These are phyloP conservation scores for Penicillium turbatum DNA, from an alignment of 495 filamentous ascomycete species.

Conservation along the genomic window DNA sequence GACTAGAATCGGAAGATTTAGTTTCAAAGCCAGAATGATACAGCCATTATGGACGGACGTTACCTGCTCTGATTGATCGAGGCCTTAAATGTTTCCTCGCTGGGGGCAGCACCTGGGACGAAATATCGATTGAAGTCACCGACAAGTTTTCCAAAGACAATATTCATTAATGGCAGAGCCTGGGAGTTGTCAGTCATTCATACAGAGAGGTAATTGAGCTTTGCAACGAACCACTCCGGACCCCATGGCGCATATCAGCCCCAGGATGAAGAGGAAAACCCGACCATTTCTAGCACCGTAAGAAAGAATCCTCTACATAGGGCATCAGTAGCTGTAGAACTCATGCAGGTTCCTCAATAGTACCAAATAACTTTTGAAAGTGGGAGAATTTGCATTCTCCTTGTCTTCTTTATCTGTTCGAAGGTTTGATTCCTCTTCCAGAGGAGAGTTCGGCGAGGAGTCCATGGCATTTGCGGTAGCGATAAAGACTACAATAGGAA, in stretches of 20 bases:
- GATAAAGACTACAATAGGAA: too few relatives aligned
- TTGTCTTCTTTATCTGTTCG: too few relatives aligned
- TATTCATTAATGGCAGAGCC: conserved; percentile 45
- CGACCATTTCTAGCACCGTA: background rate
- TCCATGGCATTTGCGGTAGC: too few relatives aligned
- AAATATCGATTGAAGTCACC: conserved; percentile 34
- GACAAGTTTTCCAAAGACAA: conserved; percentile 43
- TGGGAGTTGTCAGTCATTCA: background rate
- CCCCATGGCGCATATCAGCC: background rate
- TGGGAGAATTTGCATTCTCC: too few relatives aligned
- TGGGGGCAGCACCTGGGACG: conserved; percentile 16
- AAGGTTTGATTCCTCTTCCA: too few relatives aligned
- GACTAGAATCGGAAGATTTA: conserved; percentile 3
- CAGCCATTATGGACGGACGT: background rate
- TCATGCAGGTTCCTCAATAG: too few relatives aligned
- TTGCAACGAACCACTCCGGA: background rate
- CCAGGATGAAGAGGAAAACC: background rate
- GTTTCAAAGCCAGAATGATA: too few relatives aligned
- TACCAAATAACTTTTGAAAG: too few relatives aligned
- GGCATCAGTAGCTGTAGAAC: too few relatives aligned
- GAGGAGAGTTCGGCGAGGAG: too few relatives aligned
- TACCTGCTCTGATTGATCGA: conserved; percentile 28
- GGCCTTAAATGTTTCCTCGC: conserved; percentile 26
- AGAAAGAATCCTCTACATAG: background rate
- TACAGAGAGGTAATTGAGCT: too few relatives aligned